A percentile compares a stretch with the other conserved stretches of the same genome.
phyloP scores from a whole-genome alignment of 1,284 basidiomycete genomes.

The Rhodofomes roseus region DNA sequence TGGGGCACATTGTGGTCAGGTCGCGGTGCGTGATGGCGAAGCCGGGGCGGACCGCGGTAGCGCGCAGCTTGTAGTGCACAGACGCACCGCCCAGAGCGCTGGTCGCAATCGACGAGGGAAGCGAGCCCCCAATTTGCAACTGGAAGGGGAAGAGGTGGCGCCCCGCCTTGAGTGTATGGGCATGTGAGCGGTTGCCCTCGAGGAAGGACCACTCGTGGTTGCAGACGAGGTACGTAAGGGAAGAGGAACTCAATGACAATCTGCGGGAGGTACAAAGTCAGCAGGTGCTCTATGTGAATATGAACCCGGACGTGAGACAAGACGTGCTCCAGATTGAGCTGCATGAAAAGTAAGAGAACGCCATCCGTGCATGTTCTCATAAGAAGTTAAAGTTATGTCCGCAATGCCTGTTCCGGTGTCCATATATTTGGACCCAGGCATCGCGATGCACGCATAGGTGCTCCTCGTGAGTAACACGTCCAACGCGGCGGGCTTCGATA shows the following conservation, averaged over 20 bases:
- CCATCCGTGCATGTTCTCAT: too few relatives aligned
- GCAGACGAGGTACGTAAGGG: slow-evolving; percentile 66
- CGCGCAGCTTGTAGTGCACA: slow-evolving; percentile 85
- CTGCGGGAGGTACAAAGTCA: slow-evolving; percentile 11
- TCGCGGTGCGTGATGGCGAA: slow-evolving; percentile 57
- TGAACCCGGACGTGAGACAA: neutral
- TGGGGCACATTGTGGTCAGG: slow-evolving; percentile 56
- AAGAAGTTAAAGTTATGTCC: too few relatives aligned
- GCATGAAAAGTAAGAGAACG: too few relatives aligned
- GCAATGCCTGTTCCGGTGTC: too few relatives aligned
- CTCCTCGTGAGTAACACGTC: too few relatives aligned
- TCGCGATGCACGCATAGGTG: too few relatives aligned
- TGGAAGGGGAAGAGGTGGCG: slow-evolving; percentile 87
- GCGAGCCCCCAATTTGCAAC: slow-evolving; percentile 73
- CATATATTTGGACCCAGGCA: too few relatives aligned
- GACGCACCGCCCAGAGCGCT: slow-evolving; percentile 57
- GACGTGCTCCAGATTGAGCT: too few relatives aligned
- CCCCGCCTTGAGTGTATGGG: slow-evolving; percentile 88
- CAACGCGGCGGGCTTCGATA: too few relatives aligned
- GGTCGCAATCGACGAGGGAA: slow-evolving; percentile 76
- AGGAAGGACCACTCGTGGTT: slow-evolving; percentile 89
- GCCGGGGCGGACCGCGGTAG: slow-evolving; percentile 72
- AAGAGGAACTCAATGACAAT: slow-evolving; percentile 41
- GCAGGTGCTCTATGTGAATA: neutral
- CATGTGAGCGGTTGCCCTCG: slow-evolving; percentile 71